A percentile compares a stretch with the other conserved stretches of the same genome.
These are phyloP conservation scores for Solanum etuberosum DNA, from an alignment of 257 asterid species.

Conservation along the genomic window DNA sequence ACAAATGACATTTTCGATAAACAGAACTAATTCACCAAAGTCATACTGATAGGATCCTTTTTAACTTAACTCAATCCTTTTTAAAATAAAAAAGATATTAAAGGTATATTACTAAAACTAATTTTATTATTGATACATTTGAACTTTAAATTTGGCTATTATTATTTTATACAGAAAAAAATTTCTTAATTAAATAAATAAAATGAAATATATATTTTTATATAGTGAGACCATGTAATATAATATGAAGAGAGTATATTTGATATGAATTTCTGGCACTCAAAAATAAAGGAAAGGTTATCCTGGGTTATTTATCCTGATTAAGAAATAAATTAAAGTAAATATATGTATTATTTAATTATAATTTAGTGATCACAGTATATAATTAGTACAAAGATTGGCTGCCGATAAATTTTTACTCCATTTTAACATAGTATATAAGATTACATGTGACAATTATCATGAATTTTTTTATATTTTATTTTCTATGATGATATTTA, in stretches of 20 bases:
- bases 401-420: neutral
- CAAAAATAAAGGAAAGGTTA: neutral
- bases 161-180: too few relatives aligned
- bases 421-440: neutral
- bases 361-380: neutral
- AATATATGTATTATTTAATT: neutral
- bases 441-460: neutral
- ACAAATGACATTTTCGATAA: too few relatives aligned
- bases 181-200: too few relatives aligned
- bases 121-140: too few relatives aligned
- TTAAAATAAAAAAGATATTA: too few relatives aligned
- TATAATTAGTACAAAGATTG: neutral
- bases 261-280: neutral
- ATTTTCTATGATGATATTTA: too few relatives aligned
- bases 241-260: neutral
- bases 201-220: too few relatives aligned
- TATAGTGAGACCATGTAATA: too few relatives aligned
- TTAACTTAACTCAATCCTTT: too few relatives aligned
- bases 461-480: too few relatives aligned
- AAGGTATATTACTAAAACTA: too few relatives aligned
- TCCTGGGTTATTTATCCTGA: neutral
- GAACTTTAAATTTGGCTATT: too few relatives aligned
- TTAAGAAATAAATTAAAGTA: neutral
- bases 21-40: neutral
- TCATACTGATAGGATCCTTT: neutral